Evolutionary conservation across 1,284 basidiomycete genomes (phyloP).

Genomic region (Tilletiopsis washingtonensis): DNA sequence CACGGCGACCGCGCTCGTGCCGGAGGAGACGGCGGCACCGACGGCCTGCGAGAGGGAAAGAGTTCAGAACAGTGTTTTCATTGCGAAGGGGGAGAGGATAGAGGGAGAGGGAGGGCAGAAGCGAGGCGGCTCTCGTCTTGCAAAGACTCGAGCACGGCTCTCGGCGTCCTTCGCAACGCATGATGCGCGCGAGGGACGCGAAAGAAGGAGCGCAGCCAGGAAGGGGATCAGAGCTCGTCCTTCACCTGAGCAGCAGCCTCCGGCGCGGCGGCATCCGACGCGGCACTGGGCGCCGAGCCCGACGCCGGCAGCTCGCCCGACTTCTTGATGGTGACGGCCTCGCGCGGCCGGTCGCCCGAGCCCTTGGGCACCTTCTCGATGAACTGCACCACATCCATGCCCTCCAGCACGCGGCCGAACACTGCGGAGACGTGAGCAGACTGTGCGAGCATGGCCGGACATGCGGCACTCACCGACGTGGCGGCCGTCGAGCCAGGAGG

Average conservation of each 20-base stretch:
- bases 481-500: conserved; percentile 60
- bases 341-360: conserved; percentile 28
- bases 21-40: too few relatives aligned
- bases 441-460: background rate
- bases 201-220: too few relatives aligned
- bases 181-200: too few relatives aligned
- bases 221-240: conserved; percentile 31
- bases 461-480: conserved; percentile 27
- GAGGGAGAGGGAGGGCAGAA: too few relatives aligned
- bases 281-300: background rate
- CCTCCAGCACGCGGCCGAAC: conserved; percentile 18
- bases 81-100: too few relatives aligned
- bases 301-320: conserved; percentile 25
- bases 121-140: too few relatives aligned
- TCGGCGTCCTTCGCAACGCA: too few relatives aligned
- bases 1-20: too few relatives aligned
- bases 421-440: conserved; percentile 1
- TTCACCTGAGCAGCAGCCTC: conserved; percentile 20
- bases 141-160: too few relatives aligned
- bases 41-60: too few relatives aligned
- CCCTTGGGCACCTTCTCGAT: conserved; percentile 34
- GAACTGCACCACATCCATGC: conserved; percentile 22
- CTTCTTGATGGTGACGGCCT: conserved; percentile 31
- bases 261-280: background rate
- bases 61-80: too few relatives aligned